Percentiles rank a stretch among this genome's conserved stretches.
phyloP scores from a whole-genome alignment of 495 filamentous ascomycete genomes.

The Penicillium steckii region DNA sequence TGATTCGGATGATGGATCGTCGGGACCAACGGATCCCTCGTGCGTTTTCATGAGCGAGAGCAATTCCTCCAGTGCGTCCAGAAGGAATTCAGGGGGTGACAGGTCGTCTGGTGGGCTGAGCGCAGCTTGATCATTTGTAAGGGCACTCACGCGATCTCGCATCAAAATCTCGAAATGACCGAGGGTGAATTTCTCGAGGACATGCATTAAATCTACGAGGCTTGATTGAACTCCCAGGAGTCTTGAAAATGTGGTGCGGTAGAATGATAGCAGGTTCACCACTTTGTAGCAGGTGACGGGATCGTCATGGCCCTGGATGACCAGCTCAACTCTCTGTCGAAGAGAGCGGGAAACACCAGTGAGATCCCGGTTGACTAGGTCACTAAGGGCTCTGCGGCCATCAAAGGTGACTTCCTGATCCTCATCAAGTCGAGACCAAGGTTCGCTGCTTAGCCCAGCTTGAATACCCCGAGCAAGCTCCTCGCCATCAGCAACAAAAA shows the following conservation, averaged over 20 bases:
- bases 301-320: constrained; percentile 90
- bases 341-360: constrained; percentile 73
- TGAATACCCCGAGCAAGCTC: constrained; percentile 85
- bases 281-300: constrained; percentile 86
- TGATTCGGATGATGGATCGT: constrained; percentile 46
- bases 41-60: constrained; percentile 75
- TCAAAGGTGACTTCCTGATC: constrained; percentile 71
- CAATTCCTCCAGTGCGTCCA: constrained; percentile 75
- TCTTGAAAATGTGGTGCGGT: constrained; percentile 77
- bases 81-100: constrained; percentile 77
- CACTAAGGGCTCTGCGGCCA: constrained; percentile 77
- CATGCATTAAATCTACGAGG: constrained; percentile 65
- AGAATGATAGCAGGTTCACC: constrained; percentile 85
- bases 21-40: constrained; percentile 70
- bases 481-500: constrained; percentile 91
- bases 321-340: constrained; percentile 82
- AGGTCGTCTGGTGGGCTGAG: constrained; percentile 55
- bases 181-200: constrained; percentile 73
- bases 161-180: constrained; percentile 78
- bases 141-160: constrained; percentile 69
- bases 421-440: constrained; percentile 68
- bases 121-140: constrained; percentile 69
- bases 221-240: constrained; percentile 69
- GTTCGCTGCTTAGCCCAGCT: constrained; percentile 80
- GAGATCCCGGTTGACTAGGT: constrained; percentile 85